Evolutionary conservation across 225 moss, liverwort and hornwort genomes (phyloP).

Genomic region (Rhytidiadelphus loreus): DNA sequence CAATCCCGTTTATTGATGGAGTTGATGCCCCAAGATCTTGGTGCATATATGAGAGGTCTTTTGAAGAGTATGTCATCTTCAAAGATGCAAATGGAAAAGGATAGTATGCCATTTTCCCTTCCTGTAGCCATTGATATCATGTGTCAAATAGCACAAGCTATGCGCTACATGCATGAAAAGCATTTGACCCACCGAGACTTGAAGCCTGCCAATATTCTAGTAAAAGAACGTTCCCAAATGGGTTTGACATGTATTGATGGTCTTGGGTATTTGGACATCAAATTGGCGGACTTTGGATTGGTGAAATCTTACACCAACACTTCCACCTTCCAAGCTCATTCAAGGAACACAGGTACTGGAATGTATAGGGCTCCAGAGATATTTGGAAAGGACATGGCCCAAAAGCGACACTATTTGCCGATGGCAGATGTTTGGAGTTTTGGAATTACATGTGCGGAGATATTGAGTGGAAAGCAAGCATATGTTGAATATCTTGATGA

Average conservation of each 20-base stretch:
- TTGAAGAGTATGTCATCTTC: not conserved
- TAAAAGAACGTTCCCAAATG: accelerated
- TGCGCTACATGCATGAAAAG: not conserved
- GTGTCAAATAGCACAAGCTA: not conserved
- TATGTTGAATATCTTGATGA: not conserved
- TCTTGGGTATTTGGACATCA: not conserved
- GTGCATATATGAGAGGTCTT: not conserved
- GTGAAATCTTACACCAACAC: not conserved
- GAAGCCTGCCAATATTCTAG: not conserved
- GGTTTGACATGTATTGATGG: not conserved
- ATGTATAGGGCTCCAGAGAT: not conserved
- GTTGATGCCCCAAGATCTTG: not conserved
- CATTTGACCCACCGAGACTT: not conserved
- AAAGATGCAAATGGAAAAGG: not conserved
- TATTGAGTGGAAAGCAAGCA: not conserved
- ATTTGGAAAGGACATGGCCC: not conserved
- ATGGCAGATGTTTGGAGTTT: not conserved
- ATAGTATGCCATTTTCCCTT: not conserved
- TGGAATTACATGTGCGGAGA: not conserved
- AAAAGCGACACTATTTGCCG: not conserved
- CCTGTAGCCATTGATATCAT: not conserved
- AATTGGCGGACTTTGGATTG: not conserved
- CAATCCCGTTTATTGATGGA: not conserved
- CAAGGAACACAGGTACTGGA: not conserved
- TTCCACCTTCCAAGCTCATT: not conserved